phyloP scores from a whole-genome alignment of 345 rosid species.

The Salix arbutifolia region DNA sequence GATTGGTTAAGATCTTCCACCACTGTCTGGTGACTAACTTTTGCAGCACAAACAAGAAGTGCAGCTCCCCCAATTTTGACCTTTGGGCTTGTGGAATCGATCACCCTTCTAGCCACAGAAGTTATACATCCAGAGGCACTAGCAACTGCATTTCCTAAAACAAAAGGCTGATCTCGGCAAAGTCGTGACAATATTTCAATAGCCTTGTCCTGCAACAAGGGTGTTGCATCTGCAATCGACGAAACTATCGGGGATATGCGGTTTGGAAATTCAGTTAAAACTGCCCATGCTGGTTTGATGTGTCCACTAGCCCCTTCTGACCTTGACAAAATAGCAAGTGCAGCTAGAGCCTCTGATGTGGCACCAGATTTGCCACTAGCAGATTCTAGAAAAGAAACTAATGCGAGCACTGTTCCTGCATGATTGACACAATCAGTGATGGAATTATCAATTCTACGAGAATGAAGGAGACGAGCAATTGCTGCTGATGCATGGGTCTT shows the following conservation, averaged over 20 bases:
- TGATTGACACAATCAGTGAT: conserved; percentile 86
- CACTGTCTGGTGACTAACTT: conserved; percentile 72
- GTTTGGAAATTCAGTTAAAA: conserved; percentile 75
- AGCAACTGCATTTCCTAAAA: conserved; percentile 70
- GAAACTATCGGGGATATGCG: conserved; percentile 77
- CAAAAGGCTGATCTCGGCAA: conserved; percentile 75
- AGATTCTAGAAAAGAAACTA: conserved; percentile 87
- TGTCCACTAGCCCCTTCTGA: conserved; percentile 48
- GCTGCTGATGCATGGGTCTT: conserved; percentile 98
- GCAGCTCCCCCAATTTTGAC: conserved; percentile 97
- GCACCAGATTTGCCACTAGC: conserved; percentile 64
- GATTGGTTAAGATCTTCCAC: conserved; percentile 85
- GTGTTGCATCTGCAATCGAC: conserved; percentile 66
- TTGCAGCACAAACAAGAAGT: conserved; percentile 86
- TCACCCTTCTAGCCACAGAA: conserved; percentile 71
- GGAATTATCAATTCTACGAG: conserved; percentile 56
- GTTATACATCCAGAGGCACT: conserved; percentile 61
- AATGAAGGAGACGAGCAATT: conserved; percentile 77
- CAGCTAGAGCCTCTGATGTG: conserved; percentile 80
- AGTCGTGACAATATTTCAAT: conserved; percentile 85
- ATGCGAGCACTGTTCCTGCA: conserved; percentile 86
- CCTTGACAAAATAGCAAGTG: conserved; percentile 88
- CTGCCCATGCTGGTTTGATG: conserved; percentile 88
- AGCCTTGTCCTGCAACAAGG: conserved; percentile 88
- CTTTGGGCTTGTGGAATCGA: conserved; percentile 51